phyloP scores from a whole-genome alignment of 208 protist genomes.

The Trichomonas vaginalis region DNA sequence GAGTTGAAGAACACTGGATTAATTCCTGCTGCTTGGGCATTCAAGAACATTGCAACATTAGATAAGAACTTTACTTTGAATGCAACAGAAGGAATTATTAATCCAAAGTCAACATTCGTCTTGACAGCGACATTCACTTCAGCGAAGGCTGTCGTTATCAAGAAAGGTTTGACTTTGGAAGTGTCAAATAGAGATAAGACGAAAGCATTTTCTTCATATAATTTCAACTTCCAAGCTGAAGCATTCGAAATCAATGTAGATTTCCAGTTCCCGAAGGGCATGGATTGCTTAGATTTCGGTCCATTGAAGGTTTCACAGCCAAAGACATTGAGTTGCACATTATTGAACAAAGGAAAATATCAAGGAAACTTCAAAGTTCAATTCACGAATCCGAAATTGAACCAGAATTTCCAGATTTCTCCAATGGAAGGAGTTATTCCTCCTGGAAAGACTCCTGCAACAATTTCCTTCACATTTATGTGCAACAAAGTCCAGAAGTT shows the following conservation, averaged over 20 bases:
- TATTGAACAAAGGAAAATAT: neutral
- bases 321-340: neutral
- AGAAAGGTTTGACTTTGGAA: neutral
- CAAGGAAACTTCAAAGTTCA: neutral
- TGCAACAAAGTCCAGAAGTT: neutral
- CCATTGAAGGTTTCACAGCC: neutral
- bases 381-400: no score
- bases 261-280: neutral
- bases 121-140: neutral
- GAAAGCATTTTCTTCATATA: neutral
- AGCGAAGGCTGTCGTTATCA: neutral
- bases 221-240: neutral
- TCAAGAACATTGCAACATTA: neutral
- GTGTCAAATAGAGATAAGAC: neutral
- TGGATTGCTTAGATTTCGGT: neutral
- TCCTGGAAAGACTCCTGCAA: neutral
- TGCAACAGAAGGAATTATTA: neutral
- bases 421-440: neutral
- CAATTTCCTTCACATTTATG: neutral
- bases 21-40: neutral
- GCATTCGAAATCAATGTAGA: neutral
- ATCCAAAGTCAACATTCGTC: neutral
- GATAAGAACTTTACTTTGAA: neutral
- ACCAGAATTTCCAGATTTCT: neutral
- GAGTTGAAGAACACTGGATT: neutral